Base-by-base conservation (phyloP, 768 basidiomycete species). In the Tulasnella sp. region DNA sequence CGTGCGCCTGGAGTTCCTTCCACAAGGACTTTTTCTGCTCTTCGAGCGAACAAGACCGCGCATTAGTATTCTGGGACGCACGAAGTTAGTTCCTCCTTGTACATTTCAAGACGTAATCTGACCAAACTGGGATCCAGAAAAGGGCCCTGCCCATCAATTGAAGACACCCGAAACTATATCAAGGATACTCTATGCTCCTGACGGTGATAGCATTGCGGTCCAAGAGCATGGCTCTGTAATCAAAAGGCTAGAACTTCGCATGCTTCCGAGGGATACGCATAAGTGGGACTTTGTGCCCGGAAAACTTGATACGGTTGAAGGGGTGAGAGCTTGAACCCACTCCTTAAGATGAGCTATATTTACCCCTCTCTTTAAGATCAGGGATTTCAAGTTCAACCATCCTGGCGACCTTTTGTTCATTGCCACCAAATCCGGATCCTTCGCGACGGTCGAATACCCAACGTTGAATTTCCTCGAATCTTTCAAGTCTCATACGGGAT, bases 341-440 rank as follows among this genome's bases (percentile, higher is more conserved):
- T 5, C 22, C n/a, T 7, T 34, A 37, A 2, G 12, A n/a, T n/a
- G 22, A 37, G 40, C 19, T 70, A 37, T 31, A n/a, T 14, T 36
- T 36, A n/a, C 40, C 2, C 3, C 15, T 36, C 15, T 12, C 68
- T 17, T 70, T n/a, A 12, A 76, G 75, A 68, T 68, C 11, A 76
- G 58, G 17, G 75, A 76, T 36, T 76, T 76, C 75, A 76, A 76
- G 34, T 76, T 76, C 39, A 76, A 76, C 31, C 75, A 76, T 45
- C 39, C 52, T 37, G 75, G 75, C 19, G 75, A 76, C 42, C 75
- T 76, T 36, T 22, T 76, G 17, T 76, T 76, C 17, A 38, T 45
- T 40, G 68, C 75, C 25, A 68, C 75, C n/a, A 76, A 67, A 36
- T 68, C 67, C 38, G 75, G 75, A 31, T 40, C 38, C 37, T 40